Evolutionary conservation across 768 basidiomycete genomes (phyloP), one percentile per base, ranked within the genome.

Genomic region (Agaricus subrufescens): DNA sequence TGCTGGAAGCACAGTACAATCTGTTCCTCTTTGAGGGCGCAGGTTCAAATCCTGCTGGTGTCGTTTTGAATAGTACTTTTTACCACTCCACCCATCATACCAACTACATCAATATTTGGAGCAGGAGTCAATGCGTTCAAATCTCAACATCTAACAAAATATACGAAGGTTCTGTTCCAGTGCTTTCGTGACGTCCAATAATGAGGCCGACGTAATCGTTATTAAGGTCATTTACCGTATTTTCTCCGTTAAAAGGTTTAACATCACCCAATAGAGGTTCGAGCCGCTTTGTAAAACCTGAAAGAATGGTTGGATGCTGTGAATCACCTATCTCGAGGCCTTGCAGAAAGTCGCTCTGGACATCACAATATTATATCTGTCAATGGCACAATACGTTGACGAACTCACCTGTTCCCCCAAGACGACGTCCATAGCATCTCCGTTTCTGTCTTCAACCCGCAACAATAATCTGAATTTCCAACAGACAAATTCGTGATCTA

Each of bases 381-480:
- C 25, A 50, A 45, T 26, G 5, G 2, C 23, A 15, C 9, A 39
- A 10, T 23, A 30, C 34, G 58, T 40, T 56, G 26, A 26, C 40
- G 46, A 27, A 58, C 66, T 52, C 63, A 75, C 80, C 57, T 79
- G 70, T 39, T 81, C 76, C 30, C 73, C 75, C n/a, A 84, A 69
- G 4, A 77, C 75, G 2, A 86, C 69, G 4, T 71, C 65, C 14
- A 87, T 62, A 34, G 70, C 66, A 3, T 64, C 54, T 3, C 74
- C 77, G 10, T 69, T 63, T 37, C 75, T 75, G 55, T 89, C 86
- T 61, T 81, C 71, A 14, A 88, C 62, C 38, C 70, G 69, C 49
- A 88, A 56, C 51, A 72, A 78, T 52, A 87, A 66, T 48, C 76
- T 67, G 54, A 77, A 87, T 47, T 71, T 66, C 54, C 76, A 76